Base-by-base conservation (phyloP, 2,329 filamentous ascomycete genomes). In the Botrytis fabae region DNA sequence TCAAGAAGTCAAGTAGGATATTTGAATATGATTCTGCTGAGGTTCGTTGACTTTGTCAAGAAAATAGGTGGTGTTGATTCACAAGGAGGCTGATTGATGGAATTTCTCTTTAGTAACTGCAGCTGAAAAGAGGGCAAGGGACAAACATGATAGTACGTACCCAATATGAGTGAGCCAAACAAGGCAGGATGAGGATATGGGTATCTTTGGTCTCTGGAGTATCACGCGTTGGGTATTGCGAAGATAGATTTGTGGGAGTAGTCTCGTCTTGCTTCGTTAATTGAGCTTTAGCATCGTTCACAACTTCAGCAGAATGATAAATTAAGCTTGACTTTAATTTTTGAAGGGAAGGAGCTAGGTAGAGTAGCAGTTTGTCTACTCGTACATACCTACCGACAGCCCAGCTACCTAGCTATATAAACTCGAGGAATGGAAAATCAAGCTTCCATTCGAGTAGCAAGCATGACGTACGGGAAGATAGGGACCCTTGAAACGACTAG, bases 371-470 rank as follows among this genome's bases (percentile, higher is more conserved):
- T n/a, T 57, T 57, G 16, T n/a, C 51, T 28, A 8, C 16, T 28
- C 28, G 28, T 28, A 32, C 32, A 32, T 32, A 32, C 32, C 32
- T 32, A 32, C 32, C 32, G 32, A 32, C 42, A 18, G 4, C 46
- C 22, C 4, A 51, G 0, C 48, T 2, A 8, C 25, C 6, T n/a
- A 40, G 16, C 22, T 68, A 68, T 57, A 68, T 68, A 57, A 42
- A 68, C 8, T 10, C 18, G 9, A 42, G 65, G 35, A 68, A 42
- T 57, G 18, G 25, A 18, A 28, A 68, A 68, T 32, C 65, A 57
- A 68, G 65, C 65, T 68, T 66, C 46, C 20, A 32, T 6, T 28
- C 51, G 51, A 57, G 51, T 57, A 40, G 63, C 63, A 54, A 66
- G 44, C 32, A 66, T 68, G 64, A 68, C 64, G 64, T 54, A 68